Evolutionary conservation across 2,329 filamentous ascomycete species (phyloP), one percentile per base, ranked within the genome.

Genomic region (Penicillium rolfsii): DNA sequence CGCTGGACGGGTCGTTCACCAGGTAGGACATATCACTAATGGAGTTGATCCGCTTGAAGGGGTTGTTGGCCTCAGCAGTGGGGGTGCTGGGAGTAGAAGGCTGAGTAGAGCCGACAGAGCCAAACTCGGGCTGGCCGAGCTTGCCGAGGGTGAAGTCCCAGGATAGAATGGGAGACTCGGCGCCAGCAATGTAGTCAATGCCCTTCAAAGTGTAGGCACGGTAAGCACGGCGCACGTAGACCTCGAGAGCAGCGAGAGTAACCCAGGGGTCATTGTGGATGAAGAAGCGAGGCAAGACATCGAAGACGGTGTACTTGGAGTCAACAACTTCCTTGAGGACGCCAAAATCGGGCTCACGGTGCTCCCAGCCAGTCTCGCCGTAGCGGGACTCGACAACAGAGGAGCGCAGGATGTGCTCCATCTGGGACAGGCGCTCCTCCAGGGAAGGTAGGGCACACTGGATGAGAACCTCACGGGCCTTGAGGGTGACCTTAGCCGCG

Each of bases 61-160:
- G 81, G 68, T 85, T 85, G 67, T 85, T 85, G 67, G 83, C 85
- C 63, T 83, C 83, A 6, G 79, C 76, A 26, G 83, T 84, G 14
- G 91, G 91, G 1, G 91, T 94, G 49, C 87, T 87, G n/a, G 93
- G 92, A 4, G 91, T 90, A 9, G 93, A 96, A 35, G 94, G 91
- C 65, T 90, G 89, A 16, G 89, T 89, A 2, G 92, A 93, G 73
- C 70, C 67, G 14, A 93, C 77, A 9, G 92, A 89, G 36, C 93
- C 93, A 68, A 94, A 96, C 76, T 98, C 95, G 14, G 91, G 88
- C 75, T 96, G 89, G 36, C 93, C 94, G 69, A 97, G 89, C 84
- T 97, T 98, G 75, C 93, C 89, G 61, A 99, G 88, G 59, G 92
- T 85, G 77, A 99, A 99, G 79, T 98, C 94, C 95, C 95, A 99